Percentiles rank a stretch among this genome's conserved stretches.
phyloP scores from a whole-genome alignment of 1,139 yeast species.

The Yamadazyma buinensis region DNA sequence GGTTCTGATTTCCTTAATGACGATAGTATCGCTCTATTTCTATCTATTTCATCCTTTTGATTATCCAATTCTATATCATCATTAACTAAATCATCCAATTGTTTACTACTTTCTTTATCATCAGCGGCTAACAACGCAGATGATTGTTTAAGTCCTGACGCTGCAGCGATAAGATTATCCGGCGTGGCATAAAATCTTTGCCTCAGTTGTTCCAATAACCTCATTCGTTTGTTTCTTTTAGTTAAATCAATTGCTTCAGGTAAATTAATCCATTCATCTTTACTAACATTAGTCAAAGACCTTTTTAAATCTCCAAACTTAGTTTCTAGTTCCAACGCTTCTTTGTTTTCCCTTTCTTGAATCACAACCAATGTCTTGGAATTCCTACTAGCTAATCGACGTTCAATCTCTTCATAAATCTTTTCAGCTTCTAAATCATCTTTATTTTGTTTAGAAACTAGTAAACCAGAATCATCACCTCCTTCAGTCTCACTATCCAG shows the following conservation, averaged over 20 bases:
- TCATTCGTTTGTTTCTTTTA: slow-evolving; percentile 65
- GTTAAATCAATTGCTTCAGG: slow-evolving; percentile 94
- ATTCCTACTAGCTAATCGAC: slow-evolving; percentile 37
- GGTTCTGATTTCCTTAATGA: slow-evolving; percentile 77
- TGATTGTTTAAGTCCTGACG: slow-evolving; percentile 5
- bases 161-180: slow-evolving; percentile 49
- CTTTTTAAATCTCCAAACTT: slow-evolving; percentile 54
- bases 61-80: slow-evolving; percentile 36
- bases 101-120: slow-evolving; percentile 7
- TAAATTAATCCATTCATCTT: slow-evolving; percentile 72
- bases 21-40: slow-evolving; percentile 49
- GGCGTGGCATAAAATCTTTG: slow-evolving; percentile 82
- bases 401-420: slow-evolving; percentile 65
- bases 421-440: slow-evolving; percentile 75
- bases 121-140: neutral
- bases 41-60: slow-evolving; percentile 37
- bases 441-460: slow-evolving; percentile 26
- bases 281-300: slow-evolving; percentile 54
- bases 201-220: slow-evolving; percentile 60
- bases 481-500: slow-evolving; percentile 26
- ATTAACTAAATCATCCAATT: slow-evolving; percentile 21
- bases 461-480: slow-evolving; percentile 31
- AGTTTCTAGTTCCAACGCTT: slow-evolving; percentile 18
- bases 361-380: slow-evolving; percentile 12
- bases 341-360: slow-evolving; percentile 6